These are phyloP conservation scores for Neopestalotiopsis clavispora DNA, from an alignment of 2,329 filamentous ascomycete genomes.

Conservation along the genomic window DNA sequence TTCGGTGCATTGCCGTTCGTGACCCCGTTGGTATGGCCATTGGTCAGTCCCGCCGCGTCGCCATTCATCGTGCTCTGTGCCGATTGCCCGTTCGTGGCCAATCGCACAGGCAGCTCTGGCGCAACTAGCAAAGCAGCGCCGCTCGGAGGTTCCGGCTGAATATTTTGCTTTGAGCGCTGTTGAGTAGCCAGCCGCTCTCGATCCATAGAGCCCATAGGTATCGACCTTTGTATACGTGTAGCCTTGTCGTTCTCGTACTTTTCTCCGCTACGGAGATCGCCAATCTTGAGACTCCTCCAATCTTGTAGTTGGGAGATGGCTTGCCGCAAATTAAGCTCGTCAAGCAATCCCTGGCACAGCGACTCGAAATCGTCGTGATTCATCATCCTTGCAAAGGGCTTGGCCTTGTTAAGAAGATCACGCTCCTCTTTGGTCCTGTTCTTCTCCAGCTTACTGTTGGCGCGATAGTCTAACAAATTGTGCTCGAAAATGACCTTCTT, in stretches of 20 bases:
- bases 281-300: slow-evolving; percentile 86
- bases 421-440: slow-evolving; percentile 94
- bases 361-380: slow-evolving; percentile 88
- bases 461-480: slow-evolving; percentile 88
- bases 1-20: slow-evolving; percentile 41
- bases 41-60: slow-evolving; percentile 58
- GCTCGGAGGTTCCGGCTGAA: slow-evolving; percentile 71
- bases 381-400: slow-evolving; percentile 97
- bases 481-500: slow-evolving; percentile 98
- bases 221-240: slow-evolving; percentile 69
- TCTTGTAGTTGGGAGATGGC: slow-evolving; percentile 92
- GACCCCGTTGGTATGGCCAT: slow-evolving; percentile 45
- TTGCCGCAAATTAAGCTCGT: slow-evolving; percentile 88
- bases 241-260: slow-evolving; percentile 93
- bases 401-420: slow-evolving; percentile 89
- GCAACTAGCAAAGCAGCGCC: slow-evolving; percentile 79
- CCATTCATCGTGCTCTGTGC: slow-evolving; percentile 44
- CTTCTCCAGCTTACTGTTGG: slow-evolving; percentile 89
- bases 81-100: slow-evolving; percentile 38
- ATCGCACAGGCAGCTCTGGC: slow-evolving; percentile 74
- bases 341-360: slow-evolving; percentile 82
- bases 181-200: slow-evolving; percentile 75
- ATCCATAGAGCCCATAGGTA: slow-evolving; percentile 82
- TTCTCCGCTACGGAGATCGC: slow-evolving; percentile 83
- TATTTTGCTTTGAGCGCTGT: slow-evolving; percentile 71